Base-by-base conservation (phyloP, 345 rosid species). In the Populus tremula region DNA sequence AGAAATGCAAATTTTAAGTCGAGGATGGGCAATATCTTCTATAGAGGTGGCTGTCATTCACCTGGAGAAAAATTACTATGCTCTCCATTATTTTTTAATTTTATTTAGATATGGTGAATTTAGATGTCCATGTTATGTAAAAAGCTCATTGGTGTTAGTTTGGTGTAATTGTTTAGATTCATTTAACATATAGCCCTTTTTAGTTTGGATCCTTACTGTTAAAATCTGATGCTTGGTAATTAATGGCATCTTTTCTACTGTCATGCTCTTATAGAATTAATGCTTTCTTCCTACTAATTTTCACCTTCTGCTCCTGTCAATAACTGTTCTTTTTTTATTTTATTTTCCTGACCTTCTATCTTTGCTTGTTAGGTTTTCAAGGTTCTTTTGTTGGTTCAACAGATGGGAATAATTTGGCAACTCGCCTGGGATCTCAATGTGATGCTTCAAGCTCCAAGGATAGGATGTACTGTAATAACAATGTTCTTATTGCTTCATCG, bases 401-500 rank as follows among this genome's bases (percentile, higher is more conserved):
- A n/a, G 39, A 76, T 64, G 64, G 62, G 20, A 73, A 77, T 38
- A 45, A 49, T 54, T 35, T 29, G 23, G 69, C 35, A 47, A 54
- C 69, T 69, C 23, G 54, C 31, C 12, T 69, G 66, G 50, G 49
- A 36, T 71, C 75, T 50, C 64, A 66, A 54, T 49, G 74, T 62
- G 75, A 69, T 68, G 71, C 53, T 69, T 71, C 73, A 56, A 61
- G 79, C 54, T 70, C 74, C 35, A 71, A 36, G 66, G 73, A 41
- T 21, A 67, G 72, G 17, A 71, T 21, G 21, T 54, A 31, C 47
- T 41, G 71, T 39, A 49, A 73, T 49, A 72, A 35, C 13, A 75
- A 53, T 63, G 53, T 79, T 43, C 53, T 31, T 31, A 73, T 84
- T 63, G 82, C 83, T 70, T 69, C 81, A 43, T 81, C 79, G 59